Evolutionary conservation across 257 asterid genomes (phyloP).

Genomic region (Penstemon newberryi): DNA sequence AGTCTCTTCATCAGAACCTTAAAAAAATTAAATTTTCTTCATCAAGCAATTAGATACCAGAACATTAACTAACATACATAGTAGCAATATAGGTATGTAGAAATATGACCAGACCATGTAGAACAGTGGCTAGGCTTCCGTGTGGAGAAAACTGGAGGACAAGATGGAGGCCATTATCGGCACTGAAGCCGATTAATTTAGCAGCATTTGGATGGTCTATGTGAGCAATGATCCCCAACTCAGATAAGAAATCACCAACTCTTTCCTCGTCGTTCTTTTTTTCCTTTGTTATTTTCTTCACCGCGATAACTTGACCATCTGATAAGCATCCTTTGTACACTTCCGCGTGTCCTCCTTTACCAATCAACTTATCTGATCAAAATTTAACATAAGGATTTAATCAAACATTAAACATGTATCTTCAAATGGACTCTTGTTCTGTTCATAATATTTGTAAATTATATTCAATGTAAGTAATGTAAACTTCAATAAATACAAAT

Average conservation of each 20-base stretch:
- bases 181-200: slow-evolving; percentile 79
- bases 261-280: slow-evolving; percentile 75
- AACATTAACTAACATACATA: background rate
- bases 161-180: slow-evolving; percentile 68
- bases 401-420: slow-evolving; percentile 18
- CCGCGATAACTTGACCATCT: slow-evolving; percentile 83
- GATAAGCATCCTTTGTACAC: slow-evolving; percentile 79
- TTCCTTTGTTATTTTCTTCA: slow-evolving; percentile 67
- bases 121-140: slow-evolving; percentile 75
- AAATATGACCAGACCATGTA: slow-evolving; percentile 78
- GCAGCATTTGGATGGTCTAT: slow-evolving; percentile 90
- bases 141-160: slow-evolving; percentile 73
- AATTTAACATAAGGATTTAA: background rate
- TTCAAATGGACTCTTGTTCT: slow-evolving; percentile 5
- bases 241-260: slow-evolving; percentile 82
- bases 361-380: slow-evolving; percentile 65
- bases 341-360: slow-evolving; percentile 96
- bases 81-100: background rate
- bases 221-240: slow-evolving; percentile 92
- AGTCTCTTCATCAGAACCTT: slow-evolving; percentile 51
- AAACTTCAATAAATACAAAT: too few species aligned
- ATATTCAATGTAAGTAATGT: background rate
- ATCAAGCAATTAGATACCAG: slow-evolving; percentile 18
- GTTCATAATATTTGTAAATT: background rate
- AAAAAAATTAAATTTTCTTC: slow-evolving; percentile 32